phyloP scores from a whole-genome alignment of 371 early-diverging fungal species.

The Parasitella parasitica region DNA sequence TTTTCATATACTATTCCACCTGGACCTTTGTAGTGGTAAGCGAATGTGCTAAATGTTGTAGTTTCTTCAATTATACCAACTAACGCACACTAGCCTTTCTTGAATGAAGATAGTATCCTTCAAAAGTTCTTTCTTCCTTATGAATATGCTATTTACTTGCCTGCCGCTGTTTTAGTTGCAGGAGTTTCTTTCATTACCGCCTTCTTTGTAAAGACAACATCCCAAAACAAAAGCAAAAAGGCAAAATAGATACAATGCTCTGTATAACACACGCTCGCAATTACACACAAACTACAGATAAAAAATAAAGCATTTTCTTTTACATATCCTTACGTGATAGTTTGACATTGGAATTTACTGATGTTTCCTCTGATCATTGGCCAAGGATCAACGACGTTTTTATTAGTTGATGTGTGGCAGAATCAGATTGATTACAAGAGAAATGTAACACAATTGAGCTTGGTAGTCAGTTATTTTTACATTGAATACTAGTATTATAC shows the following conservation, averaged over 20 bases:
- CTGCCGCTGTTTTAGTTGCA: conserved; percentile 74
- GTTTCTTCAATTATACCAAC: too few species aligned
- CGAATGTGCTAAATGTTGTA: neutral
- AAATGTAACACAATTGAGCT: neutral
- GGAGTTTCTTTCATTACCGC: conserved; percentile 70
- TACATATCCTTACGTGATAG: neutral
- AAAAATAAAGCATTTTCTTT: neutral
- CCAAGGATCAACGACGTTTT: neutral
- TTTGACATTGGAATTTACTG: neutral
- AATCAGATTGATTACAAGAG: neutral
- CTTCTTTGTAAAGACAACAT: conserved; percentile 78
- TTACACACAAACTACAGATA: neutral
- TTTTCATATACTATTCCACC: conserved; percentile 83
- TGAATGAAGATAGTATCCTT: conserved; percentile 69
- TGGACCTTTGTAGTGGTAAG: conserved; percentile 85
- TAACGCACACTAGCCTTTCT: conserved; percentile 69
- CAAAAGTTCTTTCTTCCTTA: conserved; percentile 76
- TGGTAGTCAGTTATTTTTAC: neutral
- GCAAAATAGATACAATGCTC: conserved; percentile 19
- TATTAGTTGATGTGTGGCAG: neutral
- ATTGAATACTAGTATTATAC: too few species aligned
- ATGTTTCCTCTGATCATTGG: conserved; percentile 5
- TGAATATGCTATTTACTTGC: conserved; percentile 81
- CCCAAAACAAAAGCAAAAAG: conserved; percentile 68
- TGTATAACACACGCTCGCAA: neutral